These are phyloP conservation scores for Metrosideros polymorpha DNA, from an alignment of 441 rosid genomes.

Conservation along the genomic window DNA sequence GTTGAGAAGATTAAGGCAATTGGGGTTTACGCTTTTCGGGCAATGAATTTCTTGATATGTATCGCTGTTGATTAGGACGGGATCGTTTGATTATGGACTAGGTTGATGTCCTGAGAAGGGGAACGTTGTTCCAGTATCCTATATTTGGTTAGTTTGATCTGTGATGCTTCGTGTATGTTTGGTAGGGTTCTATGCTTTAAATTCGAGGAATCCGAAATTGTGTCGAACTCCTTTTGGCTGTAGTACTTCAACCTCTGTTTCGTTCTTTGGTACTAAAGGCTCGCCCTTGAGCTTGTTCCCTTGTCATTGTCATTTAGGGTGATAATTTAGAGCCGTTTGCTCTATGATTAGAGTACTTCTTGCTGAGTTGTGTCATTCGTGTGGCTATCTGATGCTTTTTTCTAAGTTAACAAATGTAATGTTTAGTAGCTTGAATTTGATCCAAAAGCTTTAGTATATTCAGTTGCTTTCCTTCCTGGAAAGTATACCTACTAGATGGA, in stretches of 20 bases:
- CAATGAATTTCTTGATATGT: not conserved
- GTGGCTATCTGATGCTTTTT: not conserved
- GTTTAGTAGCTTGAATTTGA: not conserved
- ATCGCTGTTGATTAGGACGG: not conserved
- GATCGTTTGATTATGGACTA: not conserved
- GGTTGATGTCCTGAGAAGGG: not conserved
- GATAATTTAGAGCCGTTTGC: not conserved
- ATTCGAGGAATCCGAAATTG: not conserved
- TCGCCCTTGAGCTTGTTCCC: not conserved
- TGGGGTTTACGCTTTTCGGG: not conserved
- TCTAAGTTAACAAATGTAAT: not conserved
- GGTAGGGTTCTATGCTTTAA: not conserved
- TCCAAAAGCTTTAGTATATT: not conserved
- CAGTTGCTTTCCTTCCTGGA: not conserved
- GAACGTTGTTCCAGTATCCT: not conserved
- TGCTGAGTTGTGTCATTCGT: not conserved
- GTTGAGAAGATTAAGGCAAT: not conserved
- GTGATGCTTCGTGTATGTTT: not conserved
- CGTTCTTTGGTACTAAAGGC: not conserved
- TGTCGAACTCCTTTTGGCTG: not conserved
- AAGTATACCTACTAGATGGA: not conserved
- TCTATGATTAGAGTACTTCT: not conserved
- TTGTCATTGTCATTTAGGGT: not conserved
- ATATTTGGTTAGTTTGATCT: not conserved
- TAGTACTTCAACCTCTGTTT: not conserved